These are phyloP conservation scores for Oryza meridionalis DNA, from an alignment of 176 grass and related monocot genomes.

Conservation along the genomic window DNA sequence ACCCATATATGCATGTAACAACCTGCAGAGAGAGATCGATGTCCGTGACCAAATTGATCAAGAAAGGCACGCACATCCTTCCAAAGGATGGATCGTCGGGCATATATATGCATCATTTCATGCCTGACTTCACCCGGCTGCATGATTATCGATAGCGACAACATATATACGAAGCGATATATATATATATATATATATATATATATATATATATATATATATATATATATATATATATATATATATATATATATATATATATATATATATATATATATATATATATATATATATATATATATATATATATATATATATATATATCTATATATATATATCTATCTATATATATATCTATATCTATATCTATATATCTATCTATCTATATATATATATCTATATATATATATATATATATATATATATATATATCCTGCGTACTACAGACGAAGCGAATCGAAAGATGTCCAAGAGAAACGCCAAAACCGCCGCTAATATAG, in stretches of 20 bases:
- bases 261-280: no score
- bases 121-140: neutral
- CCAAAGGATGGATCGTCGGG: neutral
- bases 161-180: neutral
- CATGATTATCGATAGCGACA: neutral
- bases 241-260: no score
- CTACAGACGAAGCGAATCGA: neutral
- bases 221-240: no score
- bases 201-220: no score
- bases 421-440: neutral
- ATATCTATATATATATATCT: no score
- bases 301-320: no score
- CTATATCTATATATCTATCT: no score
- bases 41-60: conserved; percentile 8
- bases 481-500: neutral
- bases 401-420: no score
- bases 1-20: neutral
- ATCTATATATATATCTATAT: no score
- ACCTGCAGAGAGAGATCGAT: neutral
- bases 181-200: no score
- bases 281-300: no score
- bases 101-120: conserved; percentile 8
- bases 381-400: no score
- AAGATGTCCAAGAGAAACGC: neutral
- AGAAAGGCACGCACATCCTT: conserved; percentile 19